Evolutionary conservation across 306 rosid species (phyloP), one percentile per base, ranked within the genome.

Genomic region (Cyamopsis tetragonoloba): DNA sequence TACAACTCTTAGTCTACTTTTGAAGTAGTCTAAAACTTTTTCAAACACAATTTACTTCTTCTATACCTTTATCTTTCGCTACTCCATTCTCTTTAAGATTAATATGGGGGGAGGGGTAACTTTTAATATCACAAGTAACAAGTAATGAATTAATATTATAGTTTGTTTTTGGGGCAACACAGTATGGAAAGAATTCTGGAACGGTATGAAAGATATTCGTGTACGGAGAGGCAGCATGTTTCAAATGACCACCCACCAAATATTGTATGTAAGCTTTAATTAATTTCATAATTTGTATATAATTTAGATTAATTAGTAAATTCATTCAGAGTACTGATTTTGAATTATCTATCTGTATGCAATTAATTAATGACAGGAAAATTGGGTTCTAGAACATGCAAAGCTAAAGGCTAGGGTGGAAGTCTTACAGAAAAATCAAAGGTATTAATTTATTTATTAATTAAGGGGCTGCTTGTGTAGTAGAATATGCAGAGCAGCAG

Each of bases 151-250:
- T n/a, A n/a, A n/a, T n/a, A n/a, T n/a, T n/a, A n/a, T n/a, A n/a
- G n/a, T n/a, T n/a, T n/a, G n/a, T n/a, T n/a, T n/a, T n/a, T n/a
- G n/a, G n/a, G n/a, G n/a, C n/a, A n/a, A n/a, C n/a, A 70, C 87
- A 92, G 98, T 78, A 81, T 85, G 96, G 95, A 87, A 69, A 84
- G 70, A 55, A 89, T 89, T 73, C 86, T 92, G 10, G 96, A 92
- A 78, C 89, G 96, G 47, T 92, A 92, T 38, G 98, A 92, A 44
- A 85, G 98, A 78, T 77, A 79, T 54, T 85, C 96, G 1, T 84
- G 82, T 54, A 70, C 86, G 13, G 98, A 92, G 64, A 87, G 76
- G 83, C 95, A 81, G 75, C 72, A 60, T 58, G 64, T 11, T 50
- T 63, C 73, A 49, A 63, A 63, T 74, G 87, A 82, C 10, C 77